These are phyloP conservation scores for Gossypium stocksii DNA, from an alignment of 345 rosid species.

Conservation along the genomic window DNA sequence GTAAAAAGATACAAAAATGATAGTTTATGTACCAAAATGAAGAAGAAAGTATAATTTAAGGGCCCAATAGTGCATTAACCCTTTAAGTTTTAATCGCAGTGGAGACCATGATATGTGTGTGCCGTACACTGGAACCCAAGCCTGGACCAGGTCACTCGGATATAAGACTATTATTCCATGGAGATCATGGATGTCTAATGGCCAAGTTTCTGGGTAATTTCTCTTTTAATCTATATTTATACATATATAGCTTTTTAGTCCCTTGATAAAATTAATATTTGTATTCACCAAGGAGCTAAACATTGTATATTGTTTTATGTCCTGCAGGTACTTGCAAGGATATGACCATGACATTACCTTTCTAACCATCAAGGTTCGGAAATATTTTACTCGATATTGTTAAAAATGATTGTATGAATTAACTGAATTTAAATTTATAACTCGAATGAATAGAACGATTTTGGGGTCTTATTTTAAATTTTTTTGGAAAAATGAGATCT, in stretches of 20 bases:
- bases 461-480: too few species aligned
- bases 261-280: too few species aligned
- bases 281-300: too few species aligned
- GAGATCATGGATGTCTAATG: slow-evolving; percentile 39
- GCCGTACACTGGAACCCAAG: slow-evolving; percentile 52
- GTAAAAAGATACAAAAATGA: too few species aligned
- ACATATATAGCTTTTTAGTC: too few species aligned
- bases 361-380: slow-evolving; percentile 50
- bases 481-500: too few species aligned
- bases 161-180: slow-evolving; percentile 35
- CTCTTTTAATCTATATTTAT: not conserved
- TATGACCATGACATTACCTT: slow-evolving; percentile 50
- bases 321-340: slow-evolving; percentile 44
- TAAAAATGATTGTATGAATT: too few species aligned
- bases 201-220: slow-evolving; percentile 43
- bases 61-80: too few species aligned
- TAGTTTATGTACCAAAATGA: too few species aligned
- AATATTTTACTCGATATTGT: not conserved
- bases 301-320: not conserved
- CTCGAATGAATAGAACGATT: too few species aligned
- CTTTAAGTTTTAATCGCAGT: slow-evolving; percentile 17
- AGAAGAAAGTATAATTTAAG: too few species aligned
- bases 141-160: slow-evolving; percentile 53
- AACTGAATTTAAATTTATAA: too few species aligned
- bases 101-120: slow-evolving; percentile 59